Conservation (phyloP, 1,284 basidiomycete genomes). For the Mycena citricolor region DNA sequence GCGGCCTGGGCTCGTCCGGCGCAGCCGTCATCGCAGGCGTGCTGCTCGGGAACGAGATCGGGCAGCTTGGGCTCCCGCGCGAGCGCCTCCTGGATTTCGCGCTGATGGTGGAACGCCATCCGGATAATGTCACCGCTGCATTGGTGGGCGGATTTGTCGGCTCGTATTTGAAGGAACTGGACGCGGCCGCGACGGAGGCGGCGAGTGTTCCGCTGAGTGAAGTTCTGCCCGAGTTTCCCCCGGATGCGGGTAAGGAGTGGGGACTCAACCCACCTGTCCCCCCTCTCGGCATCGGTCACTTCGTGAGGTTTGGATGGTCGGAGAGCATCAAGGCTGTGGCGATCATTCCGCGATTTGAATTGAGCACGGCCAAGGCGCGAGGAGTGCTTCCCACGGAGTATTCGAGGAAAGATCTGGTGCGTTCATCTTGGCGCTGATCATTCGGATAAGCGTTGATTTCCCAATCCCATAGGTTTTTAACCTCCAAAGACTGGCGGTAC, state of each 20-base stretch:
- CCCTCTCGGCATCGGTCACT: constrained; percentile 92
- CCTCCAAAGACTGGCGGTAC: constrained; percentile 94
- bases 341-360: constrained; percentile 94
- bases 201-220: constrained; percentile 93
- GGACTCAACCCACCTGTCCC: constrained; percentile 86
- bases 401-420: constrained; percentile 87
- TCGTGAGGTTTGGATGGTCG: constrained; percentile 89
- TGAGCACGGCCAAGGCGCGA: constrained; percentile 94
- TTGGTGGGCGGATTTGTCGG: constrained; percentile 98
- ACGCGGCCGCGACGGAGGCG: constrained; percentile 71
- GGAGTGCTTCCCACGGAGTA: constrained; percentile 85
- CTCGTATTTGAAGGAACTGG: constrained; percentile 91
- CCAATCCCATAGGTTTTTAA: constrained; percentile 86
- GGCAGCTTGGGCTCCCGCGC: constrained; percentile 66
- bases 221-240: constrained; percentile 95
- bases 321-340: constrained; percentile 88
- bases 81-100: constrained; percentile 92
- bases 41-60: constrained; percentile 84
- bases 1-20: constrained; percentile 95
- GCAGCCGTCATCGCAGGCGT: constrained; percentile 98
- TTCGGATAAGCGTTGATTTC: not conserved
- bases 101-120: constrained; percentile 98
- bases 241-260: constrained; percentile 90
- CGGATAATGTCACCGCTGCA: constrained; percentile 98
- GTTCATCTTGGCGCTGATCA: constrained; percentile 32